Base-by-base conservation (phyloP, 768 basidiomycete species). In the Aureoboletus auriporus region DNA sequence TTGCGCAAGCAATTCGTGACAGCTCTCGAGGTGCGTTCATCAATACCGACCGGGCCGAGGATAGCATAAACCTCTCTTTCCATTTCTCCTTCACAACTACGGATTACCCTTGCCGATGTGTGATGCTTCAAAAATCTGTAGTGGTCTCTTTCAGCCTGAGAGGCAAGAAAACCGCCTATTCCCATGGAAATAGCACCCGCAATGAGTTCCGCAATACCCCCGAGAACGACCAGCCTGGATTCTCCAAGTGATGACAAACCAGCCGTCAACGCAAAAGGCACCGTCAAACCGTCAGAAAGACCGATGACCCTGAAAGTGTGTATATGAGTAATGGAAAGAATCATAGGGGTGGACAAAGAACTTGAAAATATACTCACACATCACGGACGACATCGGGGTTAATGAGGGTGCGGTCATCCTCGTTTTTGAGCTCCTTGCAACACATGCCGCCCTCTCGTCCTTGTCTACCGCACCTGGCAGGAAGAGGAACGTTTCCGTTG, bases 131-230 rank as follows among this genome's bases (percentile, higher is more conserved):
- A 79, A 69, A 88, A 96, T 39, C 84, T 87, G 65, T 86, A 94
- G 68, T 96, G 89, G 65, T 97, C 95, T 39, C 93, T 85, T 68
- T 99, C 96, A 28, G 95, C 87, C 69, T 99, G 91, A 1, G 94
- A 93, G 3, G 93, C 93, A 42, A 99, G 84, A 77, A 95, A 97
- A 16, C 95, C 95, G 45, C 96, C 96, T 35, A 99, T 89, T 52
- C 96, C 96, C 95, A 99, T 99, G 2, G 89, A 93, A 39, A 98
- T 89, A 11, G 94, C 90, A 6, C 96, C 96, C 1, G 94, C 92
- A 49, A 95, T 91, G 56, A 99, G 84, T 66, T 99, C 96, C 1
- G 96, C 95, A 31, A 96, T 71, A 13, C 96, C 96, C 46, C 93
- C 95, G 27, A 95, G 78, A 42, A 95, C 86, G 53, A 99, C 96